Evolutionary conservation across 257 asterid species (phyloP), one percentile per base, ranked within the genome.

Genomic region (Henckelia pumila): DNA sequence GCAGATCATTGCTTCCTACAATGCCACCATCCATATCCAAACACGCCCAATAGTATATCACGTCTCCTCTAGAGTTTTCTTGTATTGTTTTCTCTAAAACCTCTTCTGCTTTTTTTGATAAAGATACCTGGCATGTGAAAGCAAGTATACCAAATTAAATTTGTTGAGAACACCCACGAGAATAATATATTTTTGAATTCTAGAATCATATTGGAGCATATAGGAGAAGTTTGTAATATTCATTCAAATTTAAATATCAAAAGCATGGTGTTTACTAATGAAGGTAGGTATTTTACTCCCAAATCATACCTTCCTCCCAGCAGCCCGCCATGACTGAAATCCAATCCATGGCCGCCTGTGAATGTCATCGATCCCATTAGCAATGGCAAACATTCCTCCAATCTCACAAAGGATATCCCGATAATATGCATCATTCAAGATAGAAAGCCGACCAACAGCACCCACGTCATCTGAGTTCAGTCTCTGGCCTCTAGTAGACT

Each of bases 291-390:
- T 50, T 63, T 30, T 20, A 56, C 35, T 68, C 24, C 17, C 21
- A 67, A 62, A 59, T 50, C 77, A 28, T 65, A 88, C 99, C 91
- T 84, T 84, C 80, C 95, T 87, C 69, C 91, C 99, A 78, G 95
- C 74, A 68, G 97, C 89, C 61, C 84, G 93, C 99, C 99, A 94
- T 70, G 99, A 94, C 86, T 94, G 99, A 85, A 94, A 94, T 79
- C 99, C 99, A 62, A 94, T 85, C 99, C 99, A 94, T 63, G 99
- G 97, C 64, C 92, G 83, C 82, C 85, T 91, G 79, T 94, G 99
- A 71, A 94, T 84, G 73, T 91, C 83, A 71, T 94, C 99, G 56
- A 94, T 76, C 65, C 82, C 80, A 69, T 85, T 85, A 71, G 97
- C 97, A 78, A 94, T 76, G 33, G 99, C 80, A 79, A 94, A 91